Evolutionary conservation across 2,329 filamentous ascomycete species (phyloP).

Genomic region (Biscogniauxia mediterranea): DNA sequence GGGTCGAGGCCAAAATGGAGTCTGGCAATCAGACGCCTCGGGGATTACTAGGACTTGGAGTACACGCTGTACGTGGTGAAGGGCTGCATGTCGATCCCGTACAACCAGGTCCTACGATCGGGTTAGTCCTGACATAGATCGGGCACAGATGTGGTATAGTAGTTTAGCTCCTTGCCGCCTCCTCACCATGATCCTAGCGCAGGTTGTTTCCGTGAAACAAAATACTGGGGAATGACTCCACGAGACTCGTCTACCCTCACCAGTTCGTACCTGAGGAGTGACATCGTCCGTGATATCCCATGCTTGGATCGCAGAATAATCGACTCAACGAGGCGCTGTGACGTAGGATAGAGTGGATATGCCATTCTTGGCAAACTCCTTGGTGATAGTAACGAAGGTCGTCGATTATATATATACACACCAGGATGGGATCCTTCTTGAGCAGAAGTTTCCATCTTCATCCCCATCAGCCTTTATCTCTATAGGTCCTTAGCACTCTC

Average conservation of each 20-base stretch:
- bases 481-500: not conserved
- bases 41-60: not conserved
- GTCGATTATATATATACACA: not conserved
- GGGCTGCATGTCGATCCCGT: not conserved
- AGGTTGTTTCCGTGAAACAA: not conserved
- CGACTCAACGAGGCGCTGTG: not conserved
- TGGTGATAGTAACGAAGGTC: not conserved
- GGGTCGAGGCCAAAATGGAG: not conserved
- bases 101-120: not conserved
- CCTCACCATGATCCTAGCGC: not conserved
- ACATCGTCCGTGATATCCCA: not conserved
- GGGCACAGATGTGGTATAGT: not conserved
- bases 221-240: not conserved
- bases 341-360: not conserved
- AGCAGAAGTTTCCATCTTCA: not conserved
- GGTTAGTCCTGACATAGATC: not conserved
- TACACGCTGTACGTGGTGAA: not conserved
- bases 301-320: not conserved
- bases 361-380: not conserved
- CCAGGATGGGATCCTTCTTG: not conserved
- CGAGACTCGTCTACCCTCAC: not conserved
- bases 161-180: not conserved
- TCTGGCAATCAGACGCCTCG: not conserved
- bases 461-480: not conserved
- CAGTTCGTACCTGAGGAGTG: not conserved